These are phyloP conservation scores for Penicillium sp. DNA, from an alignment of 2,329 filamentous ascomycete genomes.

Conservation along the genomic window DNA sequence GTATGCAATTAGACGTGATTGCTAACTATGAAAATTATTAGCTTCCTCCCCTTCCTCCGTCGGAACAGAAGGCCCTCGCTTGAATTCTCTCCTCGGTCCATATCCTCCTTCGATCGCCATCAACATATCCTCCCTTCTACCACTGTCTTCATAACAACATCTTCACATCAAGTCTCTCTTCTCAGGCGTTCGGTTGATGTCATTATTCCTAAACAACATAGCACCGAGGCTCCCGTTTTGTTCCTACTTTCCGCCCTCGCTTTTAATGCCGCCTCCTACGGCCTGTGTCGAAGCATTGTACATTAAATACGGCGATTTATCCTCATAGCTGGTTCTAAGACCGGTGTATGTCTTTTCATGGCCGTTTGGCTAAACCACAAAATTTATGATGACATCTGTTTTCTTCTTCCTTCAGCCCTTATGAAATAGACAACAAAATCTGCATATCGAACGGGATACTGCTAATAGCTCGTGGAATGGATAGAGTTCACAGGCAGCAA, in stretches of 20 bases:
- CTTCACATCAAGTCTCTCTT: constrained; percentile 39
- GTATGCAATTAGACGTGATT: background rate
- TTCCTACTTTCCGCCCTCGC: constrained; percentile 22
- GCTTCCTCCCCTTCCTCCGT: constrained; percentile 40
- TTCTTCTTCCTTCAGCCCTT: background rate
- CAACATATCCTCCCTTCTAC: constrained; percentile 18
- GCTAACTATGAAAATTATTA: background rate
- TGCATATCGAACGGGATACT: no score
- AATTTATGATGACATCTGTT: background rate
- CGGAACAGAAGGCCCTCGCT: constrained; percentile 38
- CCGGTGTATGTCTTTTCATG: constrained; percentile 18
- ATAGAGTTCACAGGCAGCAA: background rate
- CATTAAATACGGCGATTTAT: constrained; percentile 28
- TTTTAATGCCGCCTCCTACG: constrained; percentile 29
- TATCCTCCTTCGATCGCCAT: constrained; percentile 3
- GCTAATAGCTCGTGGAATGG: background rate
- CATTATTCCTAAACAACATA: constrained; percentile 37
- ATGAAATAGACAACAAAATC: background rate
- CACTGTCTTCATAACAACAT: constrained; percentile 23
- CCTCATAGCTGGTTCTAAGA: constrained; percentile 19
- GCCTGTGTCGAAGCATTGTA: constrained; percentile 28
- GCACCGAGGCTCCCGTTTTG: constrained; percentile 35
- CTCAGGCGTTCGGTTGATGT: constrained; percentile 43
- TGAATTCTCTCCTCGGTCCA: constrained; percentile 25
- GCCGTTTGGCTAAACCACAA: background rate